These are phyloP conservation scores for Chamaecrista fasciculata DNA, from an alignment of 306 rosid genomes.

Conservation along the genomic window DNA sequence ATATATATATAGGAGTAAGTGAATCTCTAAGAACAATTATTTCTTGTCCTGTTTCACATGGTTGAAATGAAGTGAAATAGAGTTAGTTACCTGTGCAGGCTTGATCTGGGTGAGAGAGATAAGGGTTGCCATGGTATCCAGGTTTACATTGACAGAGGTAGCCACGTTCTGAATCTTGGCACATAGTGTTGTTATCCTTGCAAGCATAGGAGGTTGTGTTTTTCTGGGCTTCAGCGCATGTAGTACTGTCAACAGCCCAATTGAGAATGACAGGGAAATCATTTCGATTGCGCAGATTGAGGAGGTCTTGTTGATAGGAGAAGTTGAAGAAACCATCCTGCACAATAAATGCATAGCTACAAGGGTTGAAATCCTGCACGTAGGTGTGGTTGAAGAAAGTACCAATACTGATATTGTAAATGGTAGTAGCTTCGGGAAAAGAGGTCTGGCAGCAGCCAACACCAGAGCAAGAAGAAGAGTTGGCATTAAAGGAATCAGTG, in stretches of 20 bases:
- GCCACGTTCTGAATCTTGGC: background rate
- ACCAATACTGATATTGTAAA: conserved; percentile 1
- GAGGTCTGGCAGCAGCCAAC: background rate
- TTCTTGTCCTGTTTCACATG: too few species aligned
- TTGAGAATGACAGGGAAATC: conserved; percentile 30
- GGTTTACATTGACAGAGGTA: conserved; percentile 29
- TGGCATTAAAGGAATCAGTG: background rate
- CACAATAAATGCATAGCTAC: conserved; percentile 34
- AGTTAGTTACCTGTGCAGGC: conserved; percentile 35
- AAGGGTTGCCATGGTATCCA: conserved; percentile 33
- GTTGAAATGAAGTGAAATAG: too few species aligned
- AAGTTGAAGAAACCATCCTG: conserved; percentile 29
- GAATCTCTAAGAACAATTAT: too few species aligned
- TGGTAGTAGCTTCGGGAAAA: background rate
- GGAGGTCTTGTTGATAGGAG: background rate
- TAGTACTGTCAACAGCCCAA: conserved; percentile 41
- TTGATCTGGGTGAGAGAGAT: background rate
- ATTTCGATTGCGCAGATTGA: background rate
- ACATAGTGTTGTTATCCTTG: background rate
- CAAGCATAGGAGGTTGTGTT: background rate
- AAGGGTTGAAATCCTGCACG: background rate
- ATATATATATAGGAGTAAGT: background rate
- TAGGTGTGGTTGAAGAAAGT: fast-evolving
- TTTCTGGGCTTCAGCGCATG: conserved; percentile 9
- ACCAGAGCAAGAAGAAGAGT: background rate